Evolutionary conservation across 495 filamentous ascomycete genomes (phyloP).

Genomic region (Penicillium crystallinum): DNA sequence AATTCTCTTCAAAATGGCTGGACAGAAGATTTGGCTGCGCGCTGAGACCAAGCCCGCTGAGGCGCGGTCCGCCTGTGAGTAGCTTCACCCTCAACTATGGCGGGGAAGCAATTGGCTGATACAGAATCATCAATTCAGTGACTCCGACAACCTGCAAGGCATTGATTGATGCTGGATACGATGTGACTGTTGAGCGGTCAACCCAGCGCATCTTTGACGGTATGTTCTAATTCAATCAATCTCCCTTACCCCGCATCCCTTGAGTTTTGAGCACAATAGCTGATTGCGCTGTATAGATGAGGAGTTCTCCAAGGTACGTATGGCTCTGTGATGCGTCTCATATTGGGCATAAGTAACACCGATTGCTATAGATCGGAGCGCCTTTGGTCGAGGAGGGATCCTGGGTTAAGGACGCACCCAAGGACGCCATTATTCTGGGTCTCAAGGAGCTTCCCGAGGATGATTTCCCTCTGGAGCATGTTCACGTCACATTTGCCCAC

Average conservation of each 20-base stretch:
- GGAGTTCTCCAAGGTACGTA: constrained; percentile 49
- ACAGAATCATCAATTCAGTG: constrained; percentile 19
- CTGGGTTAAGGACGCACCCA: constrained; percentile 69
- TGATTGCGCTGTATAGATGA: constrained; percentile 29
- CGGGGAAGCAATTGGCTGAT: constrained; percentile 4
- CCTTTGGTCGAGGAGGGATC: constrained; percentile 75
- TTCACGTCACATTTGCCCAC: constrained; percentile 78
- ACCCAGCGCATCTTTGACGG: constrained; percentile 82
- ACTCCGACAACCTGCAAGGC: constrained; percentile 70
- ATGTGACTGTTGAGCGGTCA: constrained; percentile 75
- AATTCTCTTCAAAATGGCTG: constrained; percentile 30
- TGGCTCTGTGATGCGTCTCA: not conserved
- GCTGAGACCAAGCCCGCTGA: constrained; percentile 48
- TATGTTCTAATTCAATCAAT: constrained; percentile 8
- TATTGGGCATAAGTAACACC: constrained; percentile 3
- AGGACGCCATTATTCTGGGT: constrained; percentile 79
- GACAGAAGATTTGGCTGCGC: constrained; percentile 45
- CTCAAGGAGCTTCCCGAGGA: constrained; percentile 93
- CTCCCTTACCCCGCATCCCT: not conserved
- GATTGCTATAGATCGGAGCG: constrained; percentile 51
- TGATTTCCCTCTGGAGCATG: constrained; percentile 79
- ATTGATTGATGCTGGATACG: constrained; percentile 78
- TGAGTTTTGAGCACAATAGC: constrained; percentile 5
- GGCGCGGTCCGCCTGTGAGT: constrained; percentile 45
- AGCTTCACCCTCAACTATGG: constrained; percentile 8